Evolutionary conservation across 1,139 yeast genomes (phyloP), one percentile per base, ranked within the genome.

Genomic region (Debaryomycetaceae sp.): DNA sequence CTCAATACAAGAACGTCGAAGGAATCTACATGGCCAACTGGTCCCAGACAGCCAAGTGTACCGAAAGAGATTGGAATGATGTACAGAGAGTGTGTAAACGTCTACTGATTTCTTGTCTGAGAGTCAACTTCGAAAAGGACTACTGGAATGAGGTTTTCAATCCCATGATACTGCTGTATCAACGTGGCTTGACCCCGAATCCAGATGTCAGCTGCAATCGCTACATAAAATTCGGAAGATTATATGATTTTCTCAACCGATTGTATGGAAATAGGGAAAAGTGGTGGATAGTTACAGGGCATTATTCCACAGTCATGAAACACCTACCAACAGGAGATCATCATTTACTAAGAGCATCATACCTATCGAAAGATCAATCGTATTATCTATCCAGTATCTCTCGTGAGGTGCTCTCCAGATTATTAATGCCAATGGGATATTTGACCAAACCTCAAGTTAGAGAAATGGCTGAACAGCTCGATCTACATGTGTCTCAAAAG

Each of bases 251-350:
- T 56, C 63, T 90, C 37, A 65, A 69, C 38, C 44, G 56, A 0
- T 62, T 62, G 45, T 73, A 68, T 49, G 40, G 47, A 6, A 45
- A 53, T 7, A 41, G 52, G 2, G 45, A 55, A 36, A 57, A 56
- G 29, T 87, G 93, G 84, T 88, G 96, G 96, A 65, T 93, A 13
- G 97, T 89, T 1, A 90, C 97, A 0, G 99, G 99, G 4, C 99
- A 93, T 62, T 93, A 93, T 62, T 83, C 96, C 0, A 68, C 93
- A 45, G 66, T 87, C 5, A 66, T 83, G 65, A 54, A 59, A 34
- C 62, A 64, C 47, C 45, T 53, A 0, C 41, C 48, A 1, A 54
- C 66, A 1, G 67, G 65, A 0, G 66, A 69, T 23, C 54, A 55
- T 34, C 83, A 79, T 51, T 62, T 91, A 17, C 61, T 86, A 37